A percentile compares a stretch with the other conserved stretches of the same genome.
Conservation (phyloP, 2,329 filamentous ascomycete genomes). For the Diaporthe amygdali region DNA sequence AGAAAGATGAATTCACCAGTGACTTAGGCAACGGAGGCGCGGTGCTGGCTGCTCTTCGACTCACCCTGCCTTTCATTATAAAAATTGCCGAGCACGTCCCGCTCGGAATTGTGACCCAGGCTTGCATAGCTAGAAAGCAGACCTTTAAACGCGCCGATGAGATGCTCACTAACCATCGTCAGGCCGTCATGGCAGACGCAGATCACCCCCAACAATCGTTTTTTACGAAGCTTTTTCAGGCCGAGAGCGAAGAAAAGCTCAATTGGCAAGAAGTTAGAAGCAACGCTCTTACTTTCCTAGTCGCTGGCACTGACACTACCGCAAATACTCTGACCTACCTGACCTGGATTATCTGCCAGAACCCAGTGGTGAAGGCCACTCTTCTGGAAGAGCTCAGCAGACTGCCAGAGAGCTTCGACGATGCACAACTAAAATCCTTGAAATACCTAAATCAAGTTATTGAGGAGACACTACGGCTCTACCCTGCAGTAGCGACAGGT, state of each 20-base stretch:
- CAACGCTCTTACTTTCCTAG: slow-evolving; percentile 32
- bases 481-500: slow-evolving; percentile 44
- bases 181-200: neutral
- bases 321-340: slow-evolving; percentile 55
- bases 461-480: slow-evolving; percentile 51
- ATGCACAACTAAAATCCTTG: slow-evolving; percentile 41
- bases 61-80: slow-evolving; percentile 14
- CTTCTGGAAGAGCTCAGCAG: slow-evolving; percentile 41
- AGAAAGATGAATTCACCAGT: slow-evolving; percentile 11
- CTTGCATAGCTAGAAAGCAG: neutral
- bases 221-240: neutral
- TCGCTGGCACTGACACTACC: slow-evolving; percentile 59
- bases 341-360: slow-evolving; percentile 42
- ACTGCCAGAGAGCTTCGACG: slow-evolving; percentile 37
- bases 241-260: slow-evolving; percentile 5
- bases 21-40: neutral
- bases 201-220: neutral
- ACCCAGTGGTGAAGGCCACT: slow-evolving; percentile 34
- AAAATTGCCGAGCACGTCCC: slow-evolving; percentile 16
- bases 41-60: neutral
- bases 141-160: slow-evolving; percentile 1
- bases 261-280: slow-evolving; percentile 10
- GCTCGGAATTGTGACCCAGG: neutral
- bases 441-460: slow-evolving; percentile 48
- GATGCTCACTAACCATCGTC: slow-evolving; percentile 4